Evolutionary conservation across 2,329 filamentous ascomycete species (phyloP).

Genomic region (Aspergillus transmontanensis): DNA sequence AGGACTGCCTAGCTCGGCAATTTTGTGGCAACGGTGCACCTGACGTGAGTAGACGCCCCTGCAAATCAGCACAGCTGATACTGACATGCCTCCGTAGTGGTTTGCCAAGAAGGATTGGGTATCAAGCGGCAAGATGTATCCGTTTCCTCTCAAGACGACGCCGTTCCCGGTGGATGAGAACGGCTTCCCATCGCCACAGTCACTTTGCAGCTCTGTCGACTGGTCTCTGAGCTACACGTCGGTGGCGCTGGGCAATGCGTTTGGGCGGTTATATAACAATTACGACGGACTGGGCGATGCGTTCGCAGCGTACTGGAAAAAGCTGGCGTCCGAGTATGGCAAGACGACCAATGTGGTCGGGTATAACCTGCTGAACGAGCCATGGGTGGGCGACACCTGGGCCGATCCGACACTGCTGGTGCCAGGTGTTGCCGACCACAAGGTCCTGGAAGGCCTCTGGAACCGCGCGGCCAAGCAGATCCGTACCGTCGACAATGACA

Average conservation of each 20-base stretch:
- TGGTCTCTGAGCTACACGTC: conserved; percentile 18
- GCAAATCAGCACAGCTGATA: background rate
- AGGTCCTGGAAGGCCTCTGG: conserved; percentile 16
- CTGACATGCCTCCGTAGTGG: conserved; percentile 12
- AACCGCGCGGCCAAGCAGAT: conserved; percentile 14
- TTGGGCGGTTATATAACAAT: conserved; percentile 20
- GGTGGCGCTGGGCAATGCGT: conserved; percentile 16
- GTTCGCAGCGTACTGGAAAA: conserved; percentile 19
- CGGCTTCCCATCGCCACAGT: conserved; percentile 14
- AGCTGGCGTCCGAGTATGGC: conserved; percentile 14
- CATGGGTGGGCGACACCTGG: conserved; percentile 17
- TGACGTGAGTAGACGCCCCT: conserved; percentile 12
- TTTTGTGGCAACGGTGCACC: conserved; percentile 16
- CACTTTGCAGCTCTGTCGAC: conserved; percentile 13
- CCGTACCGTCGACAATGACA: conserved; percentile 17
- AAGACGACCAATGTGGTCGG: conserved; percentile 12
- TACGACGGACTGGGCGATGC: conserved; percentile 18
- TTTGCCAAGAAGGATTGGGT: conserved; percentile 17
- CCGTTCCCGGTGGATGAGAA: conserved; percentile 11
- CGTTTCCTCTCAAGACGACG: conserved; percentile 14
- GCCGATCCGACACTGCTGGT: conserved; percentile 15
- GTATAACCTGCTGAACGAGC: conserved; percentile 19
- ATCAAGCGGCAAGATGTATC: conserved; percentile 14
- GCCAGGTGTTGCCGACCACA: conserved; percentile 18
- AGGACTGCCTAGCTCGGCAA: conserved; percentile 13